Conservation (phyloP, 2,329 filamentous ascomycete species). For the Colletotrichum aenigma region DNA sequence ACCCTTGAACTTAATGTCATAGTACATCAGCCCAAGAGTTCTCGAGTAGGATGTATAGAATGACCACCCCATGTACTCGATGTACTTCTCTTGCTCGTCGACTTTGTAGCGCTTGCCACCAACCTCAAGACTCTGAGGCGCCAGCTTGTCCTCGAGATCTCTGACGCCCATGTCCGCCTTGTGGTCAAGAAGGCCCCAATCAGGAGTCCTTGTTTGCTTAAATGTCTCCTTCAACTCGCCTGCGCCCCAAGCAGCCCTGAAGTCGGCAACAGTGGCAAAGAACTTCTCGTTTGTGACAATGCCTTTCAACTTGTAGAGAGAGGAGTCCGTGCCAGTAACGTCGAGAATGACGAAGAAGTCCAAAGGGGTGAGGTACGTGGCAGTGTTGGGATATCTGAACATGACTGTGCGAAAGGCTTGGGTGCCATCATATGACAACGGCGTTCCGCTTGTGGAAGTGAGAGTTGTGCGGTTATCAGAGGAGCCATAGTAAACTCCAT, state of each 20-base stretch:
- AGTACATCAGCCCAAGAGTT: slow-evolving; percentile 48
- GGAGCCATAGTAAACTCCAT: slow-evolving; percentile 36
- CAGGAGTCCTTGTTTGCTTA: slow-evolving; percentile 34
- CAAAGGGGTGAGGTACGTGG: slow-evolving; percentile 44
- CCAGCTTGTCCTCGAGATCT: slow-evolving; percentile 36
- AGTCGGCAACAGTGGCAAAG: slow-evolving; percentile 34
- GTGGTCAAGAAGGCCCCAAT: slow-evolving; percentile 39
- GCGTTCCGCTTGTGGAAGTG: slow-evolving; percentile 37
- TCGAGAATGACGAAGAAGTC: slow-evolving; percentile 51
- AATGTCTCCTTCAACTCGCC: slow-evolving; percentile 38
- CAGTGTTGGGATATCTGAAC: slow-evolving; percentile 43
- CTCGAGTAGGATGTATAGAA: slow-evolving; percentile 53
- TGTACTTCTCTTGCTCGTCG: slow-evolving; percentile 47
- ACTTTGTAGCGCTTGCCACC: slow-evolving; percentile 46
- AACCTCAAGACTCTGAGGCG: slow-evolving; percentile 39
- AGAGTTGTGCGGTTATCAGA: slow-evolving; percentile 32
- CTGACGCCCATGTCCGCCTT: slow-evolving; percentile 32
- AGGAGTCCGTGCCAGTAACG: slow-evolving; percentile 45
- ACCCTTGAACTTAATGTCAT: slow-evolving; percentile 54
- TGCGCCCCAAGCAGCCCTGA: slow-evolving; percentile 40
- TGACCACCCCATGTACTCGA: slow-evolving; percentile 57
- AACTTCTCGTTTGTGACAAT: slow-evolving; percentile 46
- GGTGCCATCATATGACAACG: slow-evolving; percentile 42
- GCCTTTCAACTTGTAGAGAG: slow-evolving; percentile 43
- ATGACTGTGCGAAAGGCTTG: slow-evolving; percentile 43